Evolutionary conservation across 768 basidiomycete species (phyloP).

Genomic region (Leccinum boreale): DNA sequence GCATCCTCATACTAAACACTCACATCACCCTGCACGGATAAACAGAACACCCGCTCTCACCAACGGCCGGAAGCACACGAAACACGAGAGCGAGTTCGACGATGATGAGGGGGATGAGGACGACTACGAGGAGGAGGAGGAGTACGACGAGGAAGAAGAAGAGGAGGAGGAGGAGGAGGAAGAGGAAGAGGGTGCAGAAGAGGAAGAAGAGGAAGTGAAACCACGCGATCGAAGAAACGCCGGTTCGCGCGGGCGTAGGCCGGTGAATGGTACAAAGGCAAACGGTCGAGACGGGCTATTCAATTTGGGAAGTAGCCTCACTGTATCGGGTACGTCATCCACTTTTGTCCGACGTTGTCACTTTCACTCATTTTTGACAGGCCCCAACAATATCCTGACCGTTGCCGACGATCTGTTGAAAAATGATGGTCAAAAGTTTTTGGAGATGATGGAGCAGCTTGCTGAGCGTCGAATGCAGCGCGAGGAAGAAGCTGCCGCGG

Average conservation of each 20-base stretch:
- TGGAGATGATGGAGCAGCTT: slow-evolving; percentile 99
- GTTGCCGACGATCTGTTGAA: slow-evolving; percentile 98
- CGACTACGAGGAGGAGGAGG: slow-evolving; percentile 52
- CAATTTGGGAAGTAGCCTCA: slow-evolving; percentile 77
- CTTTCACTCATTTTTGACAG: slow-evolving; percentile 36
- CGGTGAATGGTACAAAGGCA: slow-evolving; percentile 43
- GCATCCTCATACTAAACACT: slow-evolving; percentile 29
- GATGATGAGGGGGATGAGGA: slow-evolving; percentile 61
- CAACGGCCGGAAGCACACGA: slow-evolving; percentile 41
- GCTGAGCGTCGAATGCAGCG: slow-evolving; percentile 92
- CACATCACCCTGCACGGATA: slow-evolving; percentile 40
- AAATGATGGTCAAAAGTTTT: slow-evolving; percentile 97
- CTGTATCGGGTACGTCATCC: slow-evolving; percentile 67
- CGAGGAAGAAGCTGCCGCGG: slow-evolving; percentile 68
- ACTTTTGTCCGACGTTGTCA: slow-evolving; percentile 3
- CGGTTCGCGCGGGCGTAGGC: slow-evolving; percentile 37
- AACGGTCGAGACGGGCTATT: slow-evolving; percentile 65
- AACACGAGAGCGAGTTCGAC: slow-evolving; percentile 62
- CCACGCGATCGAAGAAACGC: slow-evolving; percentile 36
- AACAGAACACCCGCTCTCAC: slow-evolving; percentile 33
- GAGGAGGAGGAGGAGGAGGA: slow-evolving; percentile 73
- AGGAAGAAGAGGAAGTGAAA: slow-evolving; percentile 51
- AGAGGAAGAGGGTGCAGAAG: slow-evolving; percentile 65
- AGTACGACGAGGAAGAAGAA: slow-evolving; percentile 53
- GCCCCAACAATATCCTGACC: slow-evolving; percentile 92